phyloP scores from a whole-genome alignment of 164 flowering plant species.

The Chimonanthus praecox region DNA sequence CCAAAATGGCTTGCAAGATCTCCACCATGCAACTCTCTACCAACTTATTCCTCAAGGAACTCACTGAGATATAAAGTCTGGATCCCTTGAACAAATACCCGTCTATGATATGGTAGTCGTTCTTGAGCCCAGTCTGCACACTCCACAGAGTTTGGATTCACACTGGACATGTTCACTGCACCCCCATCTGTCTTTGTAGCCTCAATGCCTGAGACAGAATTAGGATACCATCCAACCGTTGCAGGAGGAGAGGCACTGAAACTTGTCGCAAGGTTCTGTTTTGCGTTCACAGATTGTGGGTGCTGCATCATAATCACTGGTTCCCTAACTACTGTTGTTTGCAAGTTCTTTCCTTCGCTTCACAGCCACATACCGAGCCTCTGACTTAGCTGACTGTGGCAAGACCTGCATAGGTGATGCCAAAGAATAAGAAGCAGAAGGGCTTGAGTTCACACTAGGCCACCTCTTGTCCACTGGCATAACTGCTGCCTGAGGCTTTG shows the following conservation, averaged over 20 bases:
- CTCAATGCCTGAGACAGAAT: slow-evolving; percentile 25
- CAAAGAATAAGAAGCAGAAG: slow-evolving; percentile 33
- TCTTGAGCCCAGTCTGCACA: too few relatives aligned
- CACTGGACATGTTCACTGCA: slow-evolving; percentile 21
- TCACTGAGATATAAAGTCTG: too few relatives aligned
- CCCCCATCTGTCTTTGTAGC: slow-evolving; percentile 32
- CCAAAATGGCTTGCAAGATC: too few relatives aligned
- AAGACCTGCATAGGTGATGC: slow-evolving; percentile 41
- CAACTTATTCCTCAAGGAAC: too few relatives aligned
- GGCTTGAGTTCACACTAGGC: slow-evolving; percentile 30
- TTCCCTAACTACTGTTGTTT: slow-evolving; percentile 44
- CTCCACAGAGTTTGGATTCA: slow-evolving; percentile 14
- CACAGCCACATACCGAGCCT: slow-evolving; percentile 29
- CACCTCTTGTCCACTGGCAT: slow-evolving; percentile 48
- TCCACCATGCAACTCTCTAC: too few relatives aligned
- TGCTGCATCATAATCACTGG: slow-evolving; percentile 80
- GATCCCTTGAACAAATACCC: too few relatives aligned
- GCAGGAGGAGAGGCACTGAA: slow-evolving; percentile 41
- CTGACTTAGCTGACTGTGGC: slow-evolving; percentile 33
- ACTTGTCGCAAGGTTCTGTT: slow-evolving; percentile 26
- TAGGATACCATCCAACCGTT: slow-evolving; percentile 40
- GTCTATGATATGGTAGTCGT: too few relatives aligned
- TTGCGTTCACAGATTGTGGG: slow-evolving; percentile 42
- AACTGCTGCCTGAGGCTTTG: slow-evolving; percentile 23
- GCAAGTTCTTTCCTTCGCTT: slow-evolving; percentile 43